Conservation (phyloP, 2,329 filamentous ascomycete species). For the Cordyceps cateniannulata region DNA sequence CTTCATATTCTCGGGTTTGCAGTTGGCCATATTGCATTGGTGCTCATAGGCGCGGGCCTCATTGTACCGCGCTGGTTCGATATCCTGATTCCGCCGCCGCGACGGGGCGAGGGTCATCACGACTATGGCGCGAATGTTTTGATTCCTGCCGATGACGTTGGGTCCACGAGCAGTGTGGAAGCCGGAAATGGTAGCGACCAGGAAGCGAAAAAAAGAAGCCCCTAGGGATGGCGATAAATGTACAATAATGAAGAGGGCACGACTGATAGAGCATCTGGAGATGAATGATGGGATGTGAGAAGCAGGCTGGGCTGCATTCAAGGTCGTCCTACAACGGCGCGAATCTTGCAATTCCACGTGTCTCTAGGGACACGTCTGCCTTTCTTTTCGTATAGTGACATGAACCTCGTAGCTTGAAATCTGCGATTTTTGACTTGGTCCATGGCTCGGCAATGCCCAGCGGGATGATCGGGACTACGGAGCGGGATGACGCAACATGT, state of each 20-base stretch:
- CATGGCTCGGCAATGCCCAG: background rate
- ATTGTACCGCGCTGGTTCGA: conserved; percentile 49
- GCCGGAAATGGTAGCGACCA: background rate
- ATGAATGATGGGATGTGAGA: too few relatives aligned
- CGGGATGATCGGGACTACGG: background rate
- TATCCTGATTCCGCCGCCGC: conserved; percentile 40
- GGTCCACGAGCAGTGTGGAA: conserved; percentile 2
- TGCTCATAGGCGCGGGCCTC: conserved; percentile 41
- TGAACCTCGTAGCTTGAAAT: too few relatives aligned
- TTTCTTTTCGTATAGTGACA: too few relatives aligned
- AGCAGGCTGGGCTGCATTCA: too few relatives aligned
- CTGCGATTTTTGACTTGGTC: too few relatives aligned
- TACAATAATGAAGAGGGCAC: too few relatives aligned
- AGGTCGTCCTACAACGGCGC: too few relatives aligned
- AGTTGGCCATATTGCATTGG: conserved; percentile 38
- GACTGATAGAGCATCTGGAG: too few relatives aligned
- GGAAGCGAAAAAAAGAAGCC: background rate
- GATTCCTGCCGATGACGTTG: conserved; percentile 1
- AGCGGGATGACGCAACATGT: conserved; percentile 4
- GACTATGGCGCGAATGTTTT: conserved; percentile 18
- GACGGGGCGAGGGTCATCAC: conserved; percentile 38
- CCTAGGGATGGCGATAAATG: too few relatives aligned
- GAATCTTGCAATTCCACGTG: too few relatives aligned
- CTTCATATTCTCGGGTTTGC: conserved; percentile 44
- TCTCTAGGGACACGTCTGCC: too few relatives aligned